Evolutionary conservation across 1,139 yeast species (phyloP).

Genomic region (Lodderomyces metapsilosis): DNA sequence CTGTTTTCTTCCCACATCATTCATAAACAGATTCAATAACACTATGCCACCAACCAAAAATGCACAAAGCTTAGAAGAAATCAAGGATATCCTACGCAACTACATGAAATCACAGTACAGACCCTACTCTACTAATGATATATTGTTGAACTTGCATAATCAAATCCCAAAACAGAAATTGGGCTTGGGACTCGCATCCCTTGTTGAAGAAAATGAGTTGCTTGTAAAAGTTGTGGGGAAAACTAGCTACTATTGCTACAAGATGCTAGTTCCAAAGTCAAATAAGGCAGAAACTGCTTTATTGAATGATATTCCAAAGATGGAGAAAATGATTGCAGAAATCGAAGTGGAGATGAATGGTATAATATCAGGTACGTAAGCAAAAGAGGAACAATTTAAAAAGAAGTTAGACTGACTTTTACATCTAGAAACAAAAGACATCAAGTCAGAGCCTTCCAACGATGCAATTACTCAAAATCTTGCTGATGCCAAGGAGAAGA

Average conservation of each 20-base stretch:
- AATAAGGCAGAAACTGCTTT: not conserved
- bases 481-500: not conserved
- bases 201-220: constrained; percentile 24
- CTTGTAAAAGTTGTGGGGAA: constrained; percentile 35
- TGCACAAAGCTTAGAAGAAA: not conserved
- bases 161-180: constrained; percentile 26
- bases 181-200: constrained; percentile 24
- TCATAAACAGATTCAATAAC: not conserved
- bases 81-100: constrained; percentile 10
- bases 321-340: not conserved
- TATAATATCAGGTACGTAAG: not conserved
- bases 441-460: constrained; percentile 11
- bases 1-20: too few relatives aligned
- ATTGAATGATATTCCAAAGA: not conserved
- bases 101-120: constrained; percentile 36
- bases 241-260: constrained; percentile 31
- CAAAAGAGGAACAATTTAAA: not conserved
- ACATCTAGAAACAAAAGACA: constrained; percentile 6
- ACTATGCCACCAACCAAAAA: not conserved
- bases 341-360: not conserved
- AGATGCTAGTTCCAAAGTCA: constrained; percentile 13
- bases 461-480: constrained; percentile 4
- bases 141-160: constrained; percentile 35
- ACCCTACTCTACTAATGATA: constrained; percentile 38
- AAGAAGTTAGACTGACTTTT: not conserved